These are phyloP conservation scores for Filosporella fistucella DNA, from an alignment of 495 filamentous ascomycete species.

Conservation along the genomic window DNA sequence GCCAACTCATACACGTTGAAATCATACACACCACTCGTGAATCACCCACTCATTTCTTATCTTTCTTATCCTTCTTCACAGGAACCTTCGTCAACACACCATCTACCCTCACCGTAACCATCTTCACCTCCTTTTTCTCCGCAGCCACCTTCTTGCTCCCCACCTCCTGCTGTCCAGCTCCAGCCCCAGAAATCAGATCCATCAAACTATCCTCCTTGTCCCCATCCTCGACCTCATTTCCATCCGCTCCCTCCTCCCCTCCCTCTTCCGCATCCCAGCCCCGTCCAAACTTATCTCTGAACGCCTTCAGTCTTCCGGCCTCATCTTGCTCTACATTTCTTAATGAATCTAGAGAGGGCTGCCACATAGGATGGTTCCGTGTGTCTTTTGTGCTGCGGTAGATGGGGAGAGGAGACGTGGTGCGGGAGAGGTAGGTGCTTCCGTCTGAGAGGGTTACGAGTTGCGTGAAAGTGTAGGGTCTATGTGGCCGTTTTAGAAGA, in stretches of 20 bases:
- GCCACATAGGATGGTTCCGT: conserved; percentile 86
- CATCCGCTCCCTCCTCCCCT: conserved; percentile 21
- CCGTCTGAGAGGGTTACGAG: conserved; percentile 93
- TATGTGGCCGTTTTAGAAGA: conserved; percentile 80
- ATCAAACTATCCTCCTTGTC: conserved; percentile 47
- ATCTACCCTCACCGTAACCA: conserved; percentile 12
- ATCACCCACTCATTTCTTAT: conserved; percentile 24
- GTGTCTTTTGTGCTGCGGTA: conserved; percentile 78
- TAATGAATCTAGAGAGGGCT: conserved; percentile 72
- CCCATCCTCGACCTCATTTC: conserved; percentile 16
- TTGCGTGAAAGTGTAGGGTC: conserved; percentile 96
- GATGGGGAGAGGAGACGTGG: conserved; percentile 75
- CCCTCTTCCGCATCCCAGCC: conserved; percentile 59
- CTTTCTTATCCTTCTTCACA: conserved; percentile 22
- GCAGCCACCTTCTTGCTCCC: background rate
- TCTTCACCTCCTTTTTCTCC: conserved; percentile 8
- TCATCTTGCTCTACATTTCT: conserved; percentile 91
- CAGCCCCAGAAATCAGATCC: conserved; percentile 60
- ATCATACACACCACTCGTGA: background rate
- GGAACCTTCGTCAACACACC: conserved; percentile 28
- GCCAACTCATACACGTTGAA: background rate
- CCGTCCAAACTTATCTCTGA: conserved; percentile 77
- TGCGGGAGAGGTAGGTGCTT: conserved; percentile 79
- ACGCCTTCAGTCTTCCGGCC: conserved; percentile 83
- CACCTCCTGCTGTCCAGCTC: conserved; percentile 14